Conservation (phyloP, 768 basidiomycete species). For the Serendipita sp. region DNA sequence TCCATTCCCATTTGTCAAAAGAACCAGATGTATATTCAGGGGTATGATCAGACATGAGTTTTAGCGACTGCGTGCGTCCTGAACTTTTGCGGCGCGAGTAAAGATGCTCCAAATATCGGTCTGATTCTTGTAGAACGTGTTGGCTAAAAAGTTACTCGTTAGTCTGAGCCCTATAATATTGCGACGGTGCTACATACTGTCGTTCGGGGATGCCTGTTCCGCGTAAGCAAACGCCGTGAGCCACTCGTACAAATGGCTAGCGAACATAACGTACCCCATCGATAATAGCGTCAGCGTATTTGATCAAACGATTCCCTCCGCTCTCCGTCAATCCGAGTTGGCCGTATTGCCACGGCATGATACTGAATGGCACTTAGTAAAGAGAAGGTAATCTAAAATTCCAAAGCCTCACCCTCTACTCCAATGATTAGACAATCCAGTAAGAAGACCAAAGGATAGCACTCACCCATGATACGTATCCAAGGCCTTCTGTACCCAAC, state of each 20-base stretch:
- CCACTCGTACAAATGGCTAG: neutral
- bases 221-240: neutral
- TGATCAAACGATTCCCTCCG: constrained; percentile 37
- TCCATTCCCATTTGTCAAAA: no score
- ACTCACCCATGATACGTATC: constrained; percentile 36
- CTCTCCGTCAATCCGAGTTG: constrained; percentile 32
- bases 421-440: neutral
- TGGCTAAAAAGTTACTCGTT: constrained; percentile 21
- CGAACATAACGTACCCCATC: constrained; percentile 23
- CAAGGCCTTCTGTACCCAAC: constrained; percentile 34
- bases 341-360: constrained; percentile 48
- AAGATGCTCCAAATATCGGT: constrained; percentile 37
- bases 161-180: neutral
- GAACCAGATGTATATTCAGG: no score
- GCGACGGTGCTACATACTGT: constrained; percentile 23
- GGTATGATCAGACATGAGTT: no score
- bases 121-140: constrained; percentile 38
- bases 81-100: constrained; percentile 17
- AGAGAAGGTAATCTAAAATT: neutral
- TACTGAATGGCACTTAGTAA: constrained; percentile 19
- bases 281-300: constrained; percentile 38
- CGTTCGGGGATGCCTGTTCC: constrained; percentile 35
- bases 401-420: neutral
- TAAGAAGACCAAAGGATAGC: neutral
- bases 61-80: neutral